A percentile compares a stretch with the other conserved stretches of the same genome.
Evolutionary conservation across 768 basidiomycete species (phyloP).

Genomic region (Guyanaporus albipodus): DNA sequence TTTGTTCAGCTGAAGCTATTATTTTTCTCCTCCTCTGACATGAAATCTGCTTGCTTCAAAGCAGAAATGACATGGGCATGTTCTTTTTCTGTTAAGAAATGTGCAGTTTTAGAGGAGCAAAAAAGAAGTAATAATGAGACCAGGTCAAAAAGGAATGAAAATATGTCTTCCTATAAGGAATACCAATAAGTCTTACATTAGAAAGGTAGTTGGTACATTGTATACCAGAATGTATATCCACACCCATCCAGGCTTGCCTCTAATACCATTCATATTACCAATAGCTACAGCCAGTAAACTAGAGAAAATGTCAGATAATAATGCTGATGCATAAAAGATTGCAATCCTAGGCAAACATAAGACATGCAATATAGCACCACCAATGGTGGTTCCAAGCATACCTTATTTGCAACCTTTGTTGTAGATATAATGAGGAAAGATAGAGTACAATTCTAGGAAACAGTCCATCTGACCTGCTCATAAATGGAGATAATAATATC

Average conservation of each 20-base stretch:
- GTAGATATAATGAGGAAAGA: slow-evolving; percentile 47
- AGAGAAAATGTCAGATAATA: slow-evolving; percentile 57
- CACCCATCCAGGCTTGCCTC: slow-evolving; percentile 54
- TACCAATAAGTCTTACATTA: background rate
- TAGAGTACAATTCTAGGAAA: slow-evolving; percentile 57
- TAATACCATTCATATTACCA: slow-evolving; percentile 48
- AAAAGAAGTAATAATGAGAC: slow-evolving; percentile 48
- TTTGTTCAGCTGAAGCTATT: slow-evolving; percentile 60
- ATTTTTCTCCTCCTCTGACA: slow-evolving; percentile 38
- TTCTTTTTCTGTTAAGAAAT: slow-evolving; percentile 52
- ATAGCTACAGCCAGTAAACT: slow-evolving; percentile 63
- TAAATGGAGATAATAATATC: slow-evolving; percentile 1
- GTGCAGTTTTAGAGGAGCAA: slow-evolving; percentile 38
- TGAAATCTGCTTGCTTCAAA: slow-evolving; percentile 24
- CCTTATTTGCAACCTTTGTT: slow-evolving; percentile 25
- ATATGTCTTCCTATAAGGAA: slow-evolving; percentile 52
- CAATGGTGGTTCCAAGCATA: background rate
- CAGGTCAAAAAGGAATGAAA: slow-evolving; percentile 58
- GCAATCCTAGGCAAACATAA: slow-evolving; percentile 34
- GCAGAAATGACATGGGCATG: slow-evolving; percentile 41
- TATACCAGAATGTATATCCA: slow-evolving; percentile 56
- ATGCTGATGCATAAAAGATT: slow-evolving; percentile 40
- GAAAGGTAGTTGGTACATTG: background rate
- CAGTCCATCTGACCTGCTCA: slow-evolving; percentile 42
- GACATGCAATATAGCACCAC: background rate